Base-by-base conservation (phyloP, 768 basidiomycete genomes). In the Lentinula sp. region DNA sequence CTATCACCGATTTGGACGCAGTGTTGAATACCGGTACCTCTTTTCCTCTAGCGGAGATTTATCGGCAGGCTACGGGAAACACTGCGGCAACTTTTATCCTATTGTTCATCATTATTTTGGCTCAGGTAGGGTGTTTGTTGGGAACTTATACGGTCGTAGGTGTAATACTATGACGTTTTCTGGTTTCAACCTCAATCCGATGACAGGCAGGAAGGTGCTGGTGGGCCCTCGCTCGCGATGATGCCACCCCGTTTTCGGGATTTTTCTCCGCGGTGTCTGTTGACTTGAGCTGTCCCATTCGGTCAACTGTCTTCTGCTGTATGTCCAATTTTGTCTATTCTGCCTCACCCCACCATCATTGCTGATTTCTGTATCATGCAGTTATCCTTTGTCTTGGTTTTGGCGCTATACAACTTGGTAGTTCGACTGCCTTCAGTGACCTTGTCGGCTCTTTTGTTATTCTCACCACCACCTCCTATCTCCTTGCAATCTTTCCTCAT, bases 391-490 rank as follows among this genome's bases (percentile, higher is more conserved):
- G 54, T 50, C 54, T 61, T 20, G 63, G 57, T 20, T 57, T 64
- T 37, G 63, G 63, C 36, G 64, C 64, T 20, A 62, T 64, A 33
- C 64, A 64, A 61, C 61, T 64, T 4, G 64, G 64, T 32, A 64
- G 64, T 56, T 49, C 59, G 52, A 60, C 64, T 18, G 64, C 61
- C 32, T 64, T 64, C 10, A 51, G 49, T n/a, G 64, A 64, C 48
- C 64, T 64, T 48, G 46, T 59, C 7, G 64, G 64, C 41, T 64
- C 64, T 16, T 64, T 62, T 41, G 23, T 64, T 23, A 64, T 64
- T 51, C 64, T 64, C 46, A 64, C 46, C 37, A 64, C 64, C 23
- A 64, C 64, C 33, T 64, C 64, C 18, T 64, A 64, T 45, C 61
- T 59, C 61, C 60, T 64, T 46, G 64, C 64, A 32, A 64, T 64